Evolutionary conservation across 352 stramenopile genomes (phyloP).

Genomic region (Globisporangium okanoganense): DNA sequence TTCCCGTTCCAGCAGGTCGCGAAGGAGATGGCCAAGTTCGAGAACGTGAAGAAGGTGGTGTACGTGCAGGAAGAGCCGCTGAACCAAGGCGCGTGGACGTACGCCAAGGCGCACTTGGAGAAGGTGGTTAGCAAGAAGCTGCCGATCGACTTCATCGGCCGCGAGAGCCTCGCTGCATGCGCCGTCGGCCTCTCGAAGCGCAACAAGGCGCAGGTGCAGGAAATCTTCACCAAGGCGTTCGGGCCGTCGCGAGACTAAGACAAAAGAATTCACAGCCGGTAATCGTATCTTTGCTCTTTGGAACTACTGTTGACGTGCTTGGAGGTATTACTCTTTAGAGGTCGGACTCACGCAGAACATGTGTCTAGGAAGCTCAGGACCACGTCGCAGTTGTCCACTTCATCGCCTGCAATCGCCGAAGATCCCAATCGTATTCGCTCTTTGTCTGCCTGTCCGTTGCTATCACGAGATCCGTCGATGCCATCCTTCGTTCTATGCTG

Average conservation of each 20-base stretch:
- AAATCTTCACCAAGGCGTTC: constrained; percentile 66
- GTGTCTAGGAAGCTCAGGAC: constrained; percentile 14
- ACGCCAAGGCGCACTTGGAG: constrained; percentile 64
- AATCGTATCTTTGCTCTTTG: background rate
- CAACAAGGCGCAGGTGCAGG: constrained; percentile 57
- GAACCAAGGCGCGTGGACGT: constrained; percentile 79
- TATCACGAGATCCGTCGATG: background rate
- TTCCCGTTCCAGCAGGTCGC: constrained; percentile 77
- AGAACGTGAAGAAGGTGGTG: constrained; percentile 61
- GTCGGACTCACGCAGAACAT: constrained; percentile 1
- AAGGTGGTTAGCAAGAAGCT: constrained; percentile 62
- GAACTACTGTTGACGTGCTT: background rate
- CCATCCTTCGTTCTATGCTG: background rate
- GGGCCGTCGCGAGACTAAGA: constrained; percentile 17
- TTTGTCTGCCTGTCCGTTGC: background rate
- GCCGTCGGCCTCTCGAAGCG: constrained; percentile 72
- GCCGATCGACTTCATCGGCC: constrained; percentile 66
- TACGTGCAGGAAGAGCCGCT: constrained; percentile 83
- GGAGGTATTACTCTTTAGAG: background rate
- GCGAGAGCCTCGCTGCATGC: constrained; percentile 62
- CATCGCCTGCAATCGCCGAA: background rate
- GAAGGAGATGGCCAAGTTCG: constrained; percentile 46
- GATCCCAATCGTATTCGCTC: background rate
- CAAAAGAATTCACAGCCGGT: constrained; percentile 8
- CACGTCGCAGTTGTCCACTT: constrained; percentile 4